Evolutionary conservation across 2,329 filamentous ascomycete species (phyloP).

Genomic region (Colletotrichum gloeosporioides): DNA sequence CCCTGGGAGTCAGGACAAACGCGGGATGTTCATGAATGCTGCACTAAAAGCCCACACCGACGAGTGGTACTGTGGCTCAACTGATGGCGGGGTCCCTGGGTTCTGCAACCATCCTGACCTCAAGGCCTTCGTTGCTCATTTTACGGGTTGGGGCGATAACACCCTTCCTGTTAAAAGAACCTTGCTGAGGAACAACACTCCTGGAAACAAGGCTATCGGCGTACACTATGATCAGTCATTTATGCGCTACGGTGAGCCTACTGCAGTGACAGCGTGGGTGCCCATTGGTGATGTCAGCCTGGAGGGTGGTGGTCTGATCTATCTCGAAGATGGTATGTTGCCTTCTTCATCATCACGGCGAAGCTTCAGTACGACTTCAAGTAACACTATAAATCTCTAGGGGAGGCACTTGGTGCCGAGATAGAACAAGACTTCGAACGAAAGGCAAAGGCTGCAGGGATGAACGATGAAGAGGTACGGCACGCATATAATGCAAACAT

Average conservation of each 20-base stretch:
- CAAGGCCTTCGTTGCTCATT: slow-evolving; percentile 50
- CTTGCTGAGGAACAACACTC: slow-evolving; percentile 61
- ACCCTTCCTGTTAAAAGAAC: slow-evolving; percentile 39
- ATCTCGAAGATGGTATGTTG: slow-evolving; percentile 52
- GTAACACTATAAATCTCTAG: accelerated
- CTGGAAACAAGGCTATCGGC: slow-evolving; percentile 61
- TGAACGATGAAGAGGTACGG: slow-evolving; percentile 56
- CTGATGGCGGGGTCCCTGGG: slow-evolving; percentile 23
- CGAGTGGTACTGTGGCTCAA: slow-evolving; percentile 46
- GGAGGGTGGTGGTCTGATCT: slow-evolving; percentile 63
- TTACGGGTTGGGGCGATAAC: slow-evolving; percentile 58
- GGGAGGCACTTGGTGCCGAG: slow-evolving; percentile 37
- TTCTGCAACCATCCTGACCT: slow-evolving; percentile 60
- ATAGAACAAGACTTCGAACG: slow-evolving; percentile 47
- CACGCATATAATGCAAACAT: slow-evolving; percentile 64
- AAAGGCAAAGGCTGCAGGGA: slow-evolving; percentile 45
- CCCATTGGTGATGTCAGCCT: slow-evolving; percentile 59
- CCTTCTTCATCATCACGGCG: not conserved
- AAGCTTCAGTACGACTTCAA: not conserved
- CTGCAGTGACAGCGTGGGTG: slow-evolving; percentile 62
- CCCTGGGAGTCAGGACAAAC: slow-evolving; percentile 40
- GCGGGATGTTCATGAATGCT: slow-evolving; percentile 32
- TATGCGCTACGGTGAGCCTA: slow-evolving; percentile 58
- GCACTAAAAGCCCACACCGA: slow-evolving; percentile 59
- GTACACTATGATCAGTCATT: slow-evolving; percentile 68